Base-by-base conservation (phyloP, 345 rosid genomes). In the Streptanthus diversifolius region DNA sequence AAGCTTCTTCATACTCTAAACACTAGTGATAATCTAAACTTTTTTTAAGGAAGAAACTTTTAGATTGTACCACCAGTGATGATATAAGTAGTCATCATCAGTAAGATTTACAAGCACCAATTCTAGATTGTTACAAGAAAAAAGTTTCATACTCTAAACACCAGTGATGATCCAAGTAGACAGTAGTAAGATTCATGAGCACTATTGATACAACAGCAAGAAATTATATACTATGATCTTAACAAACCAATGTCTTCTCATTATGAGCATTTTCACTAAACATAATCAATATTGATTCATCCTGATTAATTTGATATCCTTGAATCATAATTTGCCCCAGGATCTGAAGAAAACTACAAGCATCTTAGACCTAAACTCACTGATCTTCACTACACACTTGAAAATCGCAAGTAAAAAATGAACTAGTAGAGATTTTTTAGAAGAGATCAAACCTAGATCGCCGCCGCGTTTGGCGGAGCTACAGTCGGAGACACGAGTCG, bases 391-490 rank as follows among this genome's bases (percentile, higher is more conserved):
- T 15, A 4, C 9, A 13, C 29, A 43, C 3, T 29, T 35, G 10
- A 18, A 9, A 8, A 33, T 3, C 39, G 1, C 24, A 17, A 19
- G 1, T 10, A 59, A 58, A 27, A 8, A n/a, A 65, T 1, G 8
- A 68, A 39, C 13, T 19, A 66, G 7, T 19, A 66, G 5, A 59
- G 49, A 25, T 39, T 51, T 1, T 7, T n/a, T 57, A 15, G 17
- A 44, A 36, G 66, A 44, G 22, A 57, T 77, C 86, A 63, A 37
- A 93, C 98, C 97, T 3, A 91, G 91, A 80, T 91, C 98, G 15
- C 96, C 97, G 68, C 97, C 97, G 51, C 98, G 97, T 70, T 90
- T 91, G 35, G 98, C 98, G 15, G 98, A 93, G 89, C 92, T 87
- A 83, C 98, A 93, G 32, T 93, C 97, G 52, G 97, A 91, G 78